Base-by-base conservation (phyloP, 768 basidiomycete species). In the Amanita brunnescens region DNA sequence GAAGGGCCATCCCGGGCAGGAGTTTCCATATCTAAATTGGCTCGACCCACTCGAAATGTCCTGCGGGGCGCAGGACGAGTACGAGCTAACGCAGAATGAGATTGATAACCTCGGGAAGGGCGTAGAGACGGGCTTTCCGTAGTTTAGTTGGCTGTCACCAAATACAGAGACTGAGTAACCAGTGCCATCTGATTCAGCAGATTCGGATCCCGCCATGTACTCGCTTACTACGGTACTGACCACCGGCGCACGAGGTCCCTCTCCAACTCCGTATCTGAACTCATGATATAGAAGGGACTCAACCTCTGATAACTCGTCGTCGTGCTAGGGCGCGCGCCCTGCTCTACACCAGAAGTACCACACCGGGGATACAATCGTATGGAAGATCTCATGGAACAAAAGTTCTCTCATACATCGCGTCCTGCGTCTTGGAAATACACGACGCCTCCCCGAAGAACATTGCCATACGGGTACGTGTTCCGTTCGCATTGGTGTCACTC, bases 251-350 rank as follows among this genome's bases (percentile, higher is more conserved):
- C 16, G 35, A 94, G 92, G 75, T 90, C 40, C 78, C 96, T 14
- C 78, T 93, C 16, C 95, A 97, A 72, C 67, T 85, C 45, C 49
- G 82, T 91, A 5, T 89, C 91, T 2, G 93, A 94, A 2, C 73
- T 99, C 44, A 96, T 96, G 92, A 88, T 97, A 55, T 99, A 92
- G 92, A 98, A 98, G 66, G 92, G 87, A 6, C 73, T 98, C 90
- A 54, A 96, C 97, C 67, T 89, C 92, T 0, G 94, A 66, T 91
- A 87, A 1, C 95, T 98, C 26, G 95, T 97, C 5, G 94, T 98
- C 44, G 95, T 97, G 1, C 74, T 98, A 16, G 96, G 92, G 95
- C 89, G 37, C 57, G 35, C 56, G n/a, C n/a, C n/a, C n/a, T n/a
- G 24, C 90, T 1, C 61, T 77, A 0, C 70, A 75, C 49, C 72